Percentiles rank a stretch among this genome's conserved stretches.
Conservation (phyloP, 805 yeast species). For the Metschnikowia santaceciliae region DNA sequence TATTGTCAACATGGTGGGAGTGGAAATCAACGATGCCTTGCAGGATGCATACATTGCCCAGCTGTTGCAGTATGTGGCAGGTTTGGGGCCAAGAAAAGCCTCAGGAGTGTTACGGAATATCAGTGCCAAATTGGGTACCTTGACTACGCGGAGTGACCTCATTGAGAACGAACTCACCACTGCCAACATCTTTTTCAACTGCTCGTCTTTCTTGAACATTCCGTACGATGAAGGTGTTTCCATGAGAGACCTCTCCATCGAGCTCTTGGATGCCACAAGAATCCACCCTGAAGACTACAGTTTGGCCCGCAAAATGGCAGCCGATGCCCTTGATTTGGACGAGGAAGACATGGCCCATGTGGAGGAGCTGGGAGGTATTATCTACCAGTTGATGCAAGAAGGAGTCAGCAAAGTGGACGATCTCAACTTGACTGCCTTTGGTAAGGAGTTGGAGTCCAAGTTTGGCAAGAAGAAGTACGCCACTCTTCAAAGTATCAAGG, state of each 20-base stretch:
- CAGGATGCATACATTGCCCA: constrained; percentile 69
- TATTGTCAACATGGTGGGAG: constrained; percentile 85
- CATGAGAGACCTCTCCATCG: constrained; percentile 58
- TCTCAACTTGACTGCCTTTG: constrained; percentile 84
- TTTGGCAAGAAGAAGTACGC: constrained; percentile 72
- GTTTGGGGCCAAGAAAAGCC: constrained; percentile 95
- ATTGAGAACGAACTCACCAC: constrained; percentile 77
- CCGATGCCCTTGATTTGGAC: constrained; percentile 93
- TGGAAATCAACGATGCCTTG: constrained; percentile 87
- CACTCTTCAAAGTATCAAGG: constrained; percentile 77
- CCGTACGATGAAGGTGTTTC: constrained; percentile 60
- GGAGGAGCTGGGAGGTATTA: constrained; percentile 79
- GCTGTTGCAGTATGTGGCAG: constrained; percentile 74
- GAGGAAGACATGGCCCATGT: constrained; percentile 85
- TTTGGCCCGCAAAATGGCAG: constrained; percentile 94
- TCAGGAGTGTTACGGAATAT: constrained; percentile 79
- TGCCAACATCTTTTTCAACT: constrained; percentile 80
- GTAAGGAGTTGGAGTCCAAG: constrained; percentile 74
- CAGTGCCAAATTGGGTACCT: constrained; percentile 55
- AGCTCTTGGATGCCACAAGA: constrained; percentile 87
- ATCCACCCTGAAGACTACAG: constrained; percentile 98
- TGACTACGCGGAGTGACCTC: constrained; percentile 71
- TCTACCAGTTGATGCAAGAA: constrained; percentile 65
- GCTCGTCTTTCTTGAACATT: constrained; percentile 84
- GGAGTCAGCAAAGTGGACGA: constrained; percentile 78